Evolutionary conservation across 1,284 basidiomycete species (phyloP).

Genomic region (Somion occarium): DNA sequence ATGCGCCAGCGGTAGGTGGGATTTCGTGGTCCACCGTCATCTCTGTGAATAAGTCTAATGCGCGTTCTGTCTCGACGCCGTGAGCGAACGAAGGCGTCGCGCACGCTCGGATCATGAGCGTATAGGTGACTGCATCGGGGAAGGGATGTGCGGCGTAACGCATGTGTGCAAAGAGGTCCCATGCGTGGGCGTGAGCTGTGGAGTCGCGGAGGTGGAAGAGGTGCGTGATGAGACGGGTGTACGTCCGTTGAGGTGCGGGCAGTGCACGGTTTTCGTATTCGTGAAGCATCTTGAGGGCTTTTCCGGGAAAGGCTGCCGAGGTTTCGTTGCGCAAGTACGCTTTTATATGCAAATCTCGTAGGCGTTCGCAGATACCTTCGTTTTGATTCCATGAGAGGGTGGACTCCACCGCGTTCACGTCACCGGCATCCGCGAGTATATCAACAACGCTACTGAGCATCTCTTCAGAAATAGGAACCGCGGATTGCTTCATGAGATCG

Average conservation of each 20-base stretch:
- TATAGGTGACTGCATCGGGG: constrained; percentile 75
- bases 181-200: constrained; percentile 68
- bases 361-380: constrained; percentile 38
- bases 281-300: constrained; percentile 59
- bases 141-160: constrained; percentile 87
- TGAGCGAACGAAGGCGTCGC: constrained; percentile 33
- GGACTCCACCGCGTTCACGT: constrained; percentile 41
- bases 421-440: constrained; percentile 44
- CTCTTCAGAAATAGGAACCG: constrained; percentile 33
- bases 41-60: constrained; percentile 90
- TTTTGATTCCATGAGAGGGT: constrained; percentile 39
- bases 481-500: constrained; percentile 44
- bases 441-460: constrained; percentile 43
- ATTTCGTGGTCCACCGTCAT: constrained; percentile 73
- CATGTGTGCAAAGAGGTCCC: constrained; percentile 96
- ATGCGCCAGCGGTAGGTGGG: constrained; percentile 65
- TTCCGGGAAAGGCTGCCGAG: constrained; percentile 40
- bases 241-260: constrained; percentile 60
- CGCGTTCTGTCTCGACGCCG: constrained; percentile 76
- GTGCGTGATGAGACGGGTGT: constrained; percentile 56
- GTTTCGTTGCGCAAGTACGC: constrained; percentile 45
- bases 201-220: constrained; percentile 51
- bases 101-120: constrained; percentile 87
- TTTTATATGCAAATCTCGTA: constrained; percentile 67
- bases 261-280: constrained; percentile 55